A percentile compares a stretch with the other conserved stretches of the same genome.
Evolutionary conservation across 306 rosid species (phyloP).

Genomic region (Trifolium dubium): DNA sequence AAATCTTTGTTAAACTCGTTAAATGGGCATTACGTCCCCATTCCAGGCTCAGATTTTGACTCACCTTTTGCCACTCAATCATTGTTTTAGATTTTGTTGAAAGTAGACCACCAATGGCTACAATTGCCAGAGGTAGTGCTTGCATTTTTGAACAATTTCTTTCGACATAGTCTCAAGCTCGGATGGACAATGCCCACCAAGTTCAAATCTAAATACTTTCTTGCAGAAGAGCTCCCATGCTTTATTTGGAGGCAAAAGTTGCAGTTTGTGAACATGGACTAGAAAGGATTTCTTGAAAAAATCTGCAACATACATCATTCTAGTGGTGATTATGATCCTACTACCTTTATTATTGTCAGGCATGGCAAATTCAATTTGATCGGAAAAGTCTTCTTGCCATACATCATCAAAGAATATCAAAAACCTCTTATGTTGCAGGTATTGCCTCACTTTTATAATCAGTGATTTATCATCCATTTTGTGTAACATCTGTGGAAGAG

Average conservation of each 20-base stretch:
- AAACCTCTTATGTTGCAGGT: slow-evolving; percentile 9
- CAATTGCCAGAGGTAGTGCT: slow-evolving; percentile 25
- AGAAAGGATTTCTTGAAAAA: slow-evolving; percentile 14
- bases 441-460: neutral
- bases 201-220: slow-evolving; percentile 4
- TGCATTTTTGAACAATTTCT: slow-evolving; percentile 19
- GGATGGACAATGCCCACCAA: neutral
- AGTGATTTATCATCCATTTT: slow-evolving; percentile 2
- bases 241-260: slow-evolving; percentile 1
- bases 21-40: slow-evolving; percentile 16
- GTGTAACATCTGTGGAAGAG: neutral
- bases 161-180: neutral
- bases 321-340: slow-evolving; percentile 24
- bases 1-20: slow-evolving; percentile 12
- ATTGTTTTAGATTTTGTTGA: slow-evolving; percentile 10
- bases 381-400: slow-evolving; percentile 13
- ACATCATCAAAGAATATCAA: slow-evolving; percentile 25
- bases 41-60: slow-evolving; percentile 1
- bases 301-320: slow-evolving; percentile 14
- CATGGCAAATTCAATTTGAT: neutral
- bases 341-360: slow-evolving; percentile 1
- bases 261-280: neutral
- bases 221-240: slow-evolving; percentile 26
- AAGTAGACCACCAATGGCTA: slow-evolving; percentile 25
- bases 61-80: neutral